Percentiles rank a stretch among this genome's conserved stretches.
These are phyloP conservation scores for Phytophthora hybrid DNA, from an alignment of 352 stramenopile genomes.

Conservation along the genomic window DNA sequence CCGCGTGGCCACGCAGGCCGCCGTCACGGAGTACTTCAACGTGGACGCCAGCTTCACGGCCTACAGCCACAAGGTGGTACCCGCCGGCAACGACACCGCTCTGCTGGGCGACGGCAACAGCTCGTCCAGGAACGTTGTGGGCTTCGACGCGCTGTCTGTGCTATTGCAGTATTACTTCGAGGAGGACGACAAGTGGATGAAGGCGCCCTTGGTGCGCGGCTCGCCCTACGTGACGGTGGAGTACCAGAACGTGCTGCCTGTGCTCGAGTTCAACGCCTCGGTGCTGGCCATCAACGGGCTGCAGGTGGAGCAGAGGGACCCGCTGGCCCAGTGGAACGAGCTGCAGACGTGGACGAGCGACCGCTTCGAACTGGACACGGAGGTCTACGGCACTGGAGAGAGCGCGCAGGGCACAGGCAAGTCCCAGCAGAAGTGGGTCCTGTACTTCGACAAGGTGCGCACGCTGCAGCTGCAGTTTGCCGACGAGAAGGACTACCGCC, in stretches of 20 bases:
- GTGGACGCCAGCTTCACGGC: constrained; percentile 76
- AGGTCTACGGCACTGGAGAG: constrained; percentile 64
- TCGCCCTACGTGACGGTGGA: constrained; percentile 86
- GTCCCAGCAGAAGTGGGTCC: constrained; percentile 66
- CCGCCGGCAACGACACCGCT: constrained; percentile 9
- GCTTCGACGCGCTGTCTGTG: constrained; percentile 76
- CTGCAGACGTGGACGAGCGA: constrained; percentile 60
- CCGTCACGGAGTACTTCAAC: constrained; percentile 86
- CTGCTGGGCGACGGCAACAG: constrained; percentile 77
- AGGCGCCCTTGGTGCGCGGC: constrained; percentile 64
- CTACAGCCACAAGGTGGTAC: constrained; percentile 51
- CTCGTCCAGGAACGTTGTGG: constrained; percentile 63
- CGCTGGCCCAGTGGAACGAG: constrained; percentile 24
- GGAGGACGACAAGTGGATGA: constrained; percentile 59
- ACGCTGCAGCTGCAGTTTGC: constrained; percentile 75
- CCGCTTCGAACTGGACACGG: constrained; percentile 77
- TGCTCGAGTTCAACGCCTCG: constrained; percentile 76
- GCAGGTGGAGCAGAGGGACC: constrained; percentile 40
- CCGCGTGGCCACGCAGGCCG: constrained; percentile 62
- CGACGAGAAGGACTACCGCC: constrained; percentile 70
- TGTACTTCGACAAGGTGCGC: constrained; percentile 75
- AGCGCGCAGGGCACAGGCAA: constrained; percentile 32
- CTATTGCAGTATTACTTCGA: constrained; percentile 69
- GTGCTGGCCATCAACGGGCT: constrained; percentile 66
- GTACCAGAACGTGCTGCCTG: constrained; percentile 72